Percentiles rank a stretch among this genome's conserved stretches.
Evolutionary conservation across 768 basidiomycete species (phyloP).

Genomic region (Krasilnikovozyma curviuscula): DNA sequence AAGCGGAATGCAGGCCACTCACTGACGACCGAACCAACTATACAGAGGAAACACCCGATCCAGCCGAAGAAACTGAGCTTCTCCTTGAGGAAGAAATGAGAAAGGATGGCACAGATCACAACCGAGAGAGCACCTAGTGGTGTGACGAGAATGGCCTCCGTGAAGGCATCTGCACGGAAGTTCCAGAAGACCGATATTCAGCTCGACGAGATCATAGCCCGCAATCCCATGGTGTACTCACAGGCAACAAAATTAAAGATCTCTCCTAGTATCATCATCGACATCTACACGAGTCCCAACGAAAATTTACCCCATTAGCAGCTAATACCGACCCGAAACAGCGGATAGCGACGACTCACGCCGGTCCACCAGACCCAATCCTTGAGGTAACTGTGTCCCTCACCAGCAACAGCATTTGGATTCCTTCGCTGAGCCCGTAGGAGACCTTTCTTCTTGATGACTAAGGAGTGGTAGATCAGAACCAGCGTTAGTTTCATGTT

Average conservation of each 20-base stretch:
- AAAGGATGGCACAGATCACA: conserved; percentile 40
- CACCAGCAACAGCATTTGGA: conserved; percentile 38
- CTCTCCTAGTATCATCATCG: conserved; percentile 46
- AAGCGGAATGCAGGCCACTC: background rate
- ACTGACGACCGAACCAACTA: background rate
- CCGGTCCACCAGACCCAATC: conserved; percentile 36
- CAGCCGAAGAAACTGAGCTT: conserved; percentile 88
- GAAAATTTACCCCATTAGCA: conserved; percentile 9
- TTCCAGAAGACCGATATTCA: conserved; percentile 7
- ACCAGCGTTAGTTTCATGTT: background rate
- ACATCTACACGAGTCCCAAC: conserved; percentile 61
- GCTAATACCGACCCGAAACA: background rate
- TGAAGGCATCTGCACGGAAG: conserved; percentile 59
- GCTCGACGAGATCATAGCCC: background rate
- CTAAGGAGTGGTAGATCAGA: conserved; percentile 44
- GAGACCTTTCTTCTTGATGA: conserved; percentile 94
- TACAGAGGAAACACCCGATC: conserved; percentile 90
- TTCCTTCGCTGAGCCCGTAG: conserved; percentile 31
- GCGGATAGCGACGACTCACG: conserved; percentile 23
- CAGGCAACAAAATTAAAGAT: conserved; percentile 25
- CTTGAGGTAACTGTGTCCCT: conserved; percentile 87
- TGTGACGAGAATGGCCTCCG: conserved; percentile 68
- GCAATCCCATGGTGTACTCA: conserved; percentile 7
- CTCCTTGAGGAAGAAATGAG: conserved; percentile 55
- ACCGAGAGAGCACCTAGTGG: conserved; percentile 92